These are phyloP conservation scores for Nigrospora osmanthi DNA, from an alignment of 2,329 filamentous ascomycete species.

Conservation along the genomic window DNA sequence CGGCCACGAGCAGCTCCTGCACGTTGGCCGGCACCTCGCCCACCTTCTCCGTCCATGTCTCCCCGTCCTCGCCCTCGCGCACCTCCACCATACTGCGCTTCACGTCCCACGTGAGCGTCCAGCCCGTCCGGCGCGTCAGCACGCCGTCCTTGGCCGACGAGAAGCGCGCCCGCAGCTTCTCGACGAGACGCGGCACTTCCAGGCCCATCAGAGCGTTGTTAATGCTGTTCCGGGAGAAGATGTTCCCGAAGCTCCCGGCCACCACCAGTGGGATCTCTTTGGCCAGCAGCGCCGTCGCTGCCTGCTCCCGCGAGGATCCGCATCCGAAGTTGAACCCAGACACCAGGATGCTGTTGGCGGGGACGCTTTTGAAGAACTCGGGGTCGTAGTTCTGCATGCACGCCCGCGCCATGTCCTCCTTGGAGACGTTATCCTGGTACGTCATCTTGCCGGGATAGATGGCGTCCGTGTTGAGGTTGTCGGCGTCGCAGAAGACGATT, in stretches of 20 bases:
- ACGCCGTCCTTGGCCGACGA: slow-evolving; percentile 27
- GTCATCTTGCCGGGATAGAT: slow-evolving; percentile 92
- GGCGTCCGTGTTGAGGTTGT: slow-evolving; percentile 75
- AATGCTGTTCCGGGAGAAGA: slow-evolving; percentile 71
- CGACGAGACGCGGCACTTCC: slow-evolving; percentile 59
- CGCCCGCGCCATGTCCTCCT: slow-evolving; percentile 75
- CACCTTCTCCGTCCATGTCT: slow-evolving; percentile 71
- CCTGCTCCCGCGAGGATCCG: slow-evolving; percentile 75
- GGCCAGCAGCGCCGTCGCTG: slow-evolving; percentile 78
- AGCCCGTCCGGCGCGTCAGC: slow-evolving; percentile 68
- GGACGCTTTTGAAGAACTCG: slow-evolving; percentile 55
- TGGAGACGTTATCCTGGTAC: slow-evolving; percentile 76
- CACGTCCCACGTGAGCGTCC: slow-evolving; percentile 79
- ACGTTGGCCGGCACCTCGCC: slow-evolving; percentile 79
- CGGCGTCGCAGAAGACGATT: slow-evolving; percentile 78
- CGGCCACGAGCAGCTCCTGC: slow-evolving; percentile 73
- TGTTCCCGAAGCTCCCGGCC: slow-evolving; percentile 74
- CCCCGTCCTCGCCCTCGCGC: slow-evolving; percentile 58
- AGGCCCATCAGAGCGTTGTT: slow-evolving; percentile 71
- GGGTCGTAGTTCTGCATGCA: slow-evolving; percentile 94
- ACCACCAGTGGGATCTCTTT: slow-evolving; percentile 75
- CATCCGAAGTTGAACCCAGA: slow-evolving; percentile 85
- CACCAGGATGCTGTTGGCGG: slow-evolving; percentile 72
- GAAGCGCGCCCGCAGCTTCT: slow-evolving; percentile 58
- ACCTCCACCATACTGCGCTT: slow-evolving; percentile 62